Percentiles rank a stretch among this genome's conserved stretches.
Conservation (phyloP, 257 asterid genomes). For the Solanum sejunctum region DNA sequence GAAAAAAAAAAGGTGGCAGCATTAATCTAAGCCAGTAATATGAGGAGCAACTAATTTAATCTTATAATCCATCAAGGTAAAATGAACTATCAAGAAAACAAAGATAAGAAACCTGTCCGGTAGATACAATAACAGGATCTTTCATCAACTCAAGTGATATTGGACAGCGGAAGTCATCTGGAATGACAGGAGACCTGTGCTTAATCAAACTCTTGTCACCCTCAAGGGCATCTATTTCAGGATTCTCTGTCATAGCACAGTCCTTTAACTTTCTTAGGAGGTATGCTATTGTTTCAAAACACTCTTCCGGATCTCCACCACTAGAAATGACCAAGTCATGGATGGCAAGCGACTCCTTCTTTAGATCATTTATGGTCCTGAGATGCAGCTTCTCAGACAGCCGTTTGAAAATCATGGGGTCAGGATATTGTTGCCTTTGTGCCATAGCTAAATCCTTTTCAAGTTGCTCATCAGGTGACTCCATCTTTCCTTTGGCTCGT, state of each 20-base stretch:
- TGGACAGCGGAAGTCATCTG: constrained; percentile 95
- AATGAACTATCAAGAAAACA: background rate
- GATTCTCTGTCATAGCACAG: constrained; percentile 39
- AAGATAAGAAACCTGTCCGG: constrained; percentile 68
- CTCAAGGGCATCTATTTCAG: constrained; percentile 45
- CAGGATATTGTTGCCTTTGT: constrained; percentile 63
- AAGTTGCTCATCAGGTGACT: constrained; percentile 71
- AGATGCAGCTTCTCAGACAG: constrained; percentile 83
- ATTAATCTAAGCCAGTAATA: background rate
- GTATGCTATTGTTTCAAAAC: constrained; percentile 61
- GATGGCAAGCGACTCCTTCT: constrained; percentile 66
- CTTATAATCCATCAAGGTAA: background rate
- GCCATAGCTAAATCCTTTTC: constrained; percentile 70
- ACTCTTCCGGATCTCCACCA: constrained; percentile 71
- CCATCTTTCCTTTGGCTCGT: constrained; percentile 67
- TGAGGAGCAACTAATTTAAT: background rate
- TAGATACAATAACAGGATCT: constrained; percentile 96
- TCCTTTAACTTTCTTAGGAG: constrained; percentile 73
- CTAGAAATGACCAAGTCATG: constrained; percentile 75
- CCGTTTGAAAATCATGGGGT: constrained; percentile 50
- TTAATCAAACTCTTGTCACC: constrained; percentile 42
- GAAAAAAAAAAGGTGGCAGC: background rate
- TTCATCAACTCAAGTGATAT: constrained; percentile 97
- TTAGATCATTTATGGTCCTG: constrained; percentile 52
- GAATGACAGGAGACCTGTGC: constrained; percentile 87